These are phyloP conservation scores for Spathaspora girioi DNA, from an alignment of 805 yeast species.

Conservation along the genomic window DNA sequence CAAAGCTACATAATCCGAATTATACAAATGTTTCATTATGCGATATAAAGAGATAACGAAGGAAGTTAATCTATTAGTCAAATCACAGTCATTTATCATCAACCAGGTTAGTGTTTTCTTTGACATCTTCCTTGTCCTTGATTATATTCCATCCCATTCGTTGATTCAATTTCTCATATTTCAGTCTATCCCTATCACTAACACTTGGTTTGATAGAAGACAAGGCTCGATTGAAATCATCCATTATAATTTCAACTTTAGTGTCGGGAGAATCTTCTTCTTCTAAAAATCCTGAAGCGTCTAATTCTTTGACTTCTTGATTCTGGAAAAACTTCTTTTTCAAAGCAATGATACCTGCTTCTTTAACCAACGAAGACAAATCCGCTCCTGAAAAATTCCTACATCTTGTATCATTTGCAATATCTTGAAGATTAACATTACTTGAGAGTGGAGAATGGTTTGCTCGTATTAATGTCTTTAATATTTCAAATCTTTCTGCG, in stretches of 20 bases:
- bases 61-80: too few relatives aligned
- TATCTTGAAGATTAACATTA: slow-evolving; percentile 54
- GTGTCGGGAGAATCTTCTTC: slow-evolving; percentile 27
- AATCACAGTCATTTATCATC: too few relatives aligned
- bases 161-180: slow-evolving; percentile 71
- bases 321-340: slow-evolving; percentile 63
- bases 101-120: too few relatives aligned
- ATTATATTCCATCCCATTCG: slow-evolving; percentile 68
- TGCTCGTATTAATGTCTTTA: slow-evolving; percentile 67
- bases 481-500: slow-evolving; percentile 75
- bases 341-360: slow-evolving; percentile 88
- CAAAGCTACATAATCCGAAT: too few relatives aligned
- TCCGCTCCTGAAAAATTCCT: slow-evolving; percentile 96
- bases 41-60: too few relatives aligned
- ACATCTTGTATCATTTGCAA: slow-evolving; percentile 78
- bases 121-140: slow-evolving; percentile 15
- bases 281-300: slow-evolving; percentile 33
- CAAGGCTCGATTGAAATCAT: slow-evolving; percentile 72
- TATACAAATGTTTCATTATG: too few relatives aligned
- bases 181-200: slow-evolving; percentile 74
- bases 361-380: slow-evolving; percentile 84
- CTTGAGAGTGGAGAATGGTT: slow-evolving; percentile 72
- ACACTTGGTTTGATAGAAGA: slow-evolving; percentile 84
- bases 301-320: slow-evolving; percentile 36
- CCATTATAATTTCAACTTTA: slow-evolving; percentile 51